Evolutionary conservation across 2,329 filamentous ascomycete genomes (phyloP).

Genomic region (Ceratocystis destructans): DNA sequence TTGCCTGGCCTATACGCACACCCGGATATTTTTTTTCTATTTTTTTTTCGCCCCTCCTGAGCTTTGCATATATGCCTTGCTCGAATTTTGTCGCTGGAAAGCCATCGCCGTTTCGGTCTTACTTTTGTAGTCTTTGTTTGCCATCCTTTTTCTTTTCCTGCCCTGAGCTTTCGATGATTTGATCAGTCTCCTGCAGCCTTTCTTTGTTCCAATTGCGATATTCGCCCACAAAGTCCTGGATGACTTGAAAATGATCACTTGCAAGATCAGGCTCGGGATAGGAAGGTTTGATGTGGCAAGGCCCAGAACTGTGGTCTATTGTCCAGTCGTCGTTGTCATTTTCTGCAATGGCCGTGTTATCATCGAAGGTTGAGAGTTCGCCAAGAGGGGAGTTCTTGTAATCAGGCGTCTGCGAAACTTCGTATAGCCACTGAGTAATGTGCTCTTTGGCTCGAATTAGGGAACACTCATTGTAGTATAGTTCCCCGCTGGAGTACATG

Average conservation of each 20-base stretch:
- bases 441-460: conserved; percentile 40
- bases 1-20: too few relatives aligned
- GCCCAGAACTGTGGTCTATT: conserved; percentile 2
- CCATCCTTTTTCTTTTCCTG: neutral
- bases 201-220: conserved; percentile 1
- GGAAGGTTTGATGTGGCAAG: neutral
- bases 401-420: conserved; percentile 32
- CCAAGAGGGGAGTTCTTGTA: conserved; percentile 31
- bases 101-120: neutral
- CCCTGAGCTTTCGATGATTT: neutral
- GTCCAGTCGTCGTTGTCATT: neutral
- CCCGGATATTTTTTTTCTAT: too few relatives aligned
- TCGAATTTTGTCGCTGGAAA: neutral
- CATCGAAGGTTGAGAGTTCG: neutral
- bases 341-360: neutral
- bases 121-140: neutral
- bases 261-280: neutral
- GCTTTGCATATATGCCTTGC: too few relatives aligned
- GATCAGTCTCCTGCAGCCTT: neutral
- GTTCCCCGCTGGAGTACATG: conserved; percentile 54
- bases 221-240: neutral
- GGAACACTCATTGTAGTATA: conserved; percentile 45
- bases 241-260: neutral
- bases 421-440: conserved; percentile 48
- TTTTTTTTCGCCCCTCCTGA: too few relatives aligned